A percentile compares a stretch with the other conserved stretches of the same genome.
These are phyloP conservation scores for Metarhizium guizhouense DNA, from an alignment of 2,329 filamentous ascomycete species.

Conservation along the genomic window DNA sequence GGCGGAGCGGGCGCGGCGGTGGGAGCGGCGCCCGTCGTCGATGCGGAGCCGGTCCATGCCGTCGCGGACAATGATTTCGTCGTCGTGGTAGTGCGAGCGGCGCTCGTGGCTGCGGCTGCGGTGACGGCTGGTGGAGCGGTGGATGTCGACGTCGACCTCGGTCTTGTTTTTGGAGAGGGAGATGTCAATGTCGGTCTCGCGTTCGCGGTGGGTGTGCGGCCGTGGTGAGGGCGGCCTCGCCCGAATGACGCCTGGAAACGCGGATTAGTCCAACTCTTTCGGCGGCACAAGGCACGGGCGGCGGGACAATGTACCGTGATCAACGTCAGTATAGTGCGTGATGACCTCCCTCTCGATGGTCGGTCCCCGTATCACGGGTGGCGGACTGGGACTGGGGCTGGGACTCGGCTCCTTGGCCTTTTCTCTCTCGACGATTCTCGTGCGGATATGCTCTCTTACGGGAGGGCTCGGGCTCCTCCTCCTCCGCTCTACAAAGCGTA, in stretches of 20 bases:
- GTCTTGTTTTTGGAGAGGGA: conserved; percentile 44
- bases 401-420: conserved; percentile 31
- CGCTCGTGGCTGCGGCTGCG: conserved; percentile 31
- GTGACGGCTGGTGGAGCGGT: conserved; percentile 23
- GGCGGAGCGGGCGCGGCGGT: conserved; percentile 44
- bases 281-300: too few species aligned
- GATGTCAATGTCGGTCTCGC: conserved; percentile 51
- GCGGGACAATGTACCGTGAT: conserved; percentile 55
- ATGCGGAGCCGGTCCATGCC: conserved; percentile 41
- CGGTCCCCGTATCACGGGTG: conserved; percentile 61
- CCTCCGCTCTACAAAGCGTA: conserved; percentile 29
- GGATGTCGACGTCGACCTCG: conserved; percentile 52
- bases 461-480: conserved; percentile 28
- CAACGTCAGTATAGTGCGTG: conserved; percentile 78
- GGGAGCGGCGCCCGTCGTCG: conserved; percentile 29
- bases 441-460: conserved; percentile 37
- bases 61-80: conserved; percentile 57
- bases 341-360: conserved; percentile 84
- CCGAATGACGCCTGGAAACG: conserved; percentile 33
- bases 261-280: neutral
- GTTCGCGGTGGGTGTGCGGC: conserved; percentile 18
- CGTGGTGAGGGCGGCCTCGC: conserved; percentile 38
- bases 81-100: conserved; percentile 40
- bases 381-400: conserved; percentile 48
- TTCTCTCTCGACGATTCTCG: conserved; percentile 40